Evolutionary conservation across 805 yeast genomes (phyloP), one percentile per base, ranked within the genome.

Genomic region (Starmerella powellii): DNA sequence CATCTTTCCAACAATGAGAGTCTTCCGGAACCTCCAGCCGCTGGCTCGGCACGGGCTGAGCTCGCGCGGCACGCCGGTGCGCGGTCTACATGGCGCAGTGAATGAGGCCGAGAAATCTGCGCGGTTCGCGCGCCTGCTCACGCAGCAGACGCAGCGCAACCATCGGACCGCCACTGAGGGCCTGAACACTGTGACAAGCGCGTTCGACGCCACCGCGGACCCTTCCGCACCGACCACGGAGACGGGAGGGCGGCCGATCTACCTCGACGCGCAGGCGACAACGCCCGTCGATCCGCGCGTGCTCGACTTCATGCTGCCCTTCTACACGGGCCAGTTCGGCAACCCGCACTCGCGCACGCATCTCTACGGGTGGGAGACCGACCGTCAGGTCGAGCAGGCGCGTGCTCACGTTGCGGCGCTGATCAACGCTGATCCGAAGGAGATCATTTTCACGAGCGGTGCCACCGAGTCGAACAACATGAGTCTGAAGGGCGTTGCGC

Each of bases 361-460:
- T 60, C 74, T 94, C 5, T 91, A 88, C 60, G 99, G 99, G 28
- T 91, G 99, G 99, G 99, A 91, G 65, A 83, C 98, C 3, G 95
- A 88, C 45, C 74, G 73, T 49, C 95, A 80, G 45, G 91, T 91
- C 15, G 98, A 91, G 58, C 65, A 66, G 38, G 95, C 98, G 5
- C 74, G 99, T 56, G 70, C 66, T 40, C 72, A 88, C 55, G 69
- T 91, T 40, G 97, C 98, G 2, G 69, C 70, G 24, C 73, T 91
- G 41, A 85, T 91, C 54, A 74, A 76, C 24, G 98, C 98, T 27
- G 95, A 91, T 60, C 83, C 97, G 42, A 88, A 88, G 66, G 98
- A 91, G 65, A 91, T 91, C 54, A 80, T 91, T 37, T 87, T 91
- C 68, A 91, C 97, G 0, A 80, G 93, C 2, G 99, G 99, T 45